Conservation (phyloP, 176 grass and related monocot genomes). For the Olyra latifolia region DNA sequence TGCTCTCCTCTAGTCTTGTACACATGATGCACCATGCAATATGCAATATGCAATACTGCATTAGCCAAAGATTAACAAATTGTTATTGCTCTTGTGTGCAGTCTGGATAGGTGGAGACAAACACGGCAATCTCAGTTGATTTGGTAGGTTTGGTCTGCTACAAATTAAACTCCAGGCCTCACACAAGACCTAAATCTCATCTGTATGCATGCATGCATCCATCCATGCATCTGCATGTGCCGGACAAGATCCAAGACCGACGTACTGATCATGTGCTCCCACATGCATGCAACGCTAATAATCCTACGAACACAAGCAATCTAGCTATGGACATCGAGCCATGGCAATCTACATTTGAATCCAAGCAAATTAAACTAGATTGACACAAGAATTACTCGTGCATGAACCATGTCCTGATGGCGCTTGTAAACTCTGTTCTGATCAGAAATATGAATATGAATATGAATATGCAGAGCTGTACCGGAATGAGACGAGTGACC, state of each 20-base stretch:
- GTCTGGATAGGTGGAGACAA: slow-evolving; percentile 39
- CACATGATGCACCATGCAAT: slow-evolving; percentile 8
- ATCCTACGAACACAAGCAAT: slow-evolving; percentile 48
- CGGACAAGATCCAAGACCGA: slow-evolving; percentile 39
- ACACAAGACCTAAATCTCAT: slow-evolving; percentile 33
- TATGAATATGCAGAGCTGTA: background rate
- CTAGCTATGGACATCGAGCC: slow-evolving; percentile 3
- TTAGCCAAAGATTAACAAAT: background rate
- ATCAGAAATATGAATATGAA: background rate
- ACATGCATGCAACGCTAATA: slow-evolving; percentile 40
- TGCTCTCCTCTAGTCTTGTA: background rate
- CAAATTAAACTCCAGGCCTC: slow-evolving; percentile 28
- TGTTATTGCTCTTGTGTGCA: background rate
- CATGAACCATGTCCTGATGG: background rate
- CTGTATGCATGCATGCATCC: slow-evolving; percentile 24
- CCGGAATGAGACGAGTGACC: slow-evolving; percentile 96
- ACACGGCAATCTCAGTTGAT: slow-evolving; percentile 29
- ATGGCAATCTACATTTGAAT: slow-evolving; percentile 38
- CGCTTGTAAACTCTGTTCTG: background rate
- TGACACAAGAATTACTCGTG: background rate
- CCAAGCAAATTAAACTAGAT: background rate
- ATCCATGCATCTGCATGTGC: slow-evolving; percentile 33
- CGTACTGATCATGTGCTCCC: slow-evolving; percentile 74
- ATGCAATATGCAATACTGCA: no score
- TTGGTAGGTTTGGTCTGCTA: slow-evolving; percentile 47